These are phyloP conservation scores for Cryptococcus maquisensis DNA, from an alignment of 1,284 basidiomycete species.

Conservation along the genomic window DNA sequence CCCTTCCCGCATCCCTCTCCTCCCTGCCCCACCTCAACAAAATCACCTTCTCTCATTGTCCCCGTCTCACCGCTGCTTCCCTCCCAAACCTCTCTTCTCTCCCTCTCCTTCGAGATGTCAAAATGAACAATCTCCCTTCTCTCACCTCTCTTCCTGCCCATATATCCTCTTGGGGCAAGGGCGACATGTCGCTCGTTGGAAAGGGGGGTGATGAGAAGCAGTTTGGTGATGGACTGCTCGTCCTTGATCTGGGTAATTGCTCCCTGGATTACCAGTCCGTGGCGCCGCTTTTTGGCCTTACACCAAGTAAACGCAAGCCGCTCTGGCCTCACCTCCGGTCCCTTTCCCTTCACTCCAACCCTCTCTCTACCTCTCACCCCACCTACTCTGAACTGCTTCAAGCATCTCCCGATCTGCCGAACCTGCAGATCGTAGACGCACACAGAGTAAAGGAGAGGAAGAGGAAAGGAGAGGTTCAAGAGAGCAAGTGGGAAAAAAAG, in stretches of 20 bases:
- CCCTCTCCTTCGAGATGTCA: constrained; percentile 42
- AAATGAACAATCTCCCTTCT: constrained; percentile 42
- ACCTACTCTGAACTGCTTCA: constrained; percentile 35
- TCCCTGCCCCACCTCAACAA: constrained; percentile 36
- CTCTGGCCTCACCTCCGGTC: constrained; percentile 32
- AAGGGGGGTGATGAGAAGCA: constrained; percentile 7
- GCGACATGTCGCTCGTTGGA: constrained; percentile 23
- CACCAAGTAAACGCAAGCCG: not conserved
- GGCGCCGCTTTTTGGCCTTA: constrained; percentile 19
- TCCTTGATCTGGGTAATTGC: constrained; percentile 44
- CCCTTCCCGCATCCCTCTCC: constrained; percentile 25
- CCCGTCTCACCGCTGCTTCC: constrained; percentile 24
- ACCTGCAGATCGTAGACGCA: constrained; percentile 44
- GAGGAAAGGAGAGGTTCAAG: constrained; percentile 29
- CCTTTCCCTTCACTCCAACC: constrained; percentile 41
- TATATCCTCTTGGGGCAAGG: constrained; percentile 38
- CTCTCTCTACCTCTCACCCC: constrained; percentile 28
- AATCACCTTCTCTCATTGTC: constrained; percentile 44
- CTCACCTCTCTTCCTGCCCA: constrained; percentile 34
- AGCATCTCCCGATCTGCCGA: constrained; percentile 27
- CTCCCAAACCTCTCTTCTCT: constrained; percentile 38
- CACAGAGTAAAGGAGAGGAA: constrained; percentile 43
- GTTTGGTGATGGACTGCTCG: constrained; percentile 39
- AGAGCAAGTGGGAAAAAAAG: constrained; percentile 25
- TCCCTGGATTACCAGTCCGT: constrained; percentile 28